Base-by-base conservation (phyloP, 2,329 filamentous ascomycete genomes). In the Lasiodiplodia gonubiensis region DNA sequence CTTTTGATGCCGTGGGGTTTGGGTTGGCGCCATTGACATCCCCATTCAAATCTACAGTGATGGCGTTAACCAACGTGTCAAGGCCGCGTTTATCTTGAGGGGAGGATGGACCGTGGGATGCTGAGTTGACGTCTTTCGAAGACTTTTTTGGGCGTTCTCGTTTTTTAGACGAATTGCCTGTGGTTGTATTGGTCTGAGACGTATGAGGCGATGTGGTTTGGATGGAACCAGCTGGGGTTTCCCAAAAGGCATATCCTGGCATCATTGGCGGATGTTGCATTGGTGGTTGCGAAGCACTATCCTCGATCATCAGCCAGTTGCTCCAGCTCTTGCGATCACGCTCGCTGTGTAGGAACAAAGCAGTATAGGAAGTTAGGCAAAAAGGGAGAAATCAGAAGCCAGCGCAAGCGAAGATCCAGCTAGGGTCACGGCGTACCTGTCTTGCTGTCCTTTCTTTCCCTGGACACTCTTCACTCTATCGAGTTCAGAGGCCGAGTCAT, bases 31-130 rank as follows among this genome's bases (percentile, higher is more conserved):
- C 46, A 27, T 37, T 27, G 21, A 21, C 37, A 8, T 18, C 6
- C 23, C 52, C 52, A n/a, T 66, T 55, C 6, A 55, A 12, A 42
- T 67, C 25, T 33, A 35, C 48, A 27, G 23, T 27, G 23, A 60
- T 33, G n/a, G 33, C 65, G 65, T 33, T 27, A 57, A 52, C 33
- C 10, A 61, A 21, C 33, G 48, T 46, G 30, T 61, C 65, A 12
- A 67, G 46, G 21, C 42, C 33, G 5, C 25, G 54, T n/a, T 33
- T 60, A 16, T 52, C 23, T 25, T 8, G 65, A 4, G 25, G 48
- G 46, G 65, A 59, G 37, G 55, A 23, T 30, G 48, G 46, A 42
- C 46, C 54, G n/a, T 39, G 46, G 18, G 55, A 27, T 16, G 16
- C 25, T 27, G 30, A 12, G 18, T 35, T 37, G 6, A 25, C 4